Evolutionary conservation across 768 basidiomycete genomes (phyloP).

Genomic region (Holtermanniella nyarrowii): DNA sequence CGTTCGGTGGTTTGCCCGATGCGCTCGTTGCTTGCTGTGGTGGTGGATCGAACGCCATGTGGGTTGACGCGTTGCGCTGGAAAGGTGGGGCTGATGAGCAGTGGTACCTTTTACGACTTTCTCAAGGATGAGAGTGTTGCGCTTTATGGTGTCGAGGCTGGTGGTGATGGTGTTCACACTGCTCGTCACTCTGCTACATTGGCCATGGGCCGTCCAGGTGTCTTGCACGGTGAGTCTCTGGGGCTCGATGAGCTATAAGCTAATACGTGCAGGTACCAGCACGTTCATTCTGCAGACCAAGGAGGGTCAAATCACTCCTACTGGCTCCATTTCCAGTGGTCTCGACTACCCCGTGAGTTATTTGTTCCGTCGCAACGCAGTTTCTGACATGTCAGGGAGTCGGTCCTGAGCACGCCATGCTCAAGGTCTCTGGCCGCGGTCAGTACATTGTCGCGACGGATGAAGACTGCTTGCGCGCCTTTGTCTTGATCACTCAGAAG

Average conservation of each 20-base stretch:
- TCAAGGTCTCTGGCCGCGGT: constrained; percentile 87
- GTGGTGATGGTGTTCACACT: constrained; percentile 89
- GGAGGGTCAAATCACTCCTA: constrained; percentile 89
- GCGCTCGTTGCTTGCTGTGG: constrained; percentile 94
- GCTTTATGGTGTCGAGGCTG: constrained; percentile 90
- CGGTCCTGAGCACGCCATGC: constrained; percentile 94
- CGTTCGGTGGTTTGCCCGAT: constrained; percentile 77
- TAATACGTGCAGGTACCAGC: constrained; percentile 37
- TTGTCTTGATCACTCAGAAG: constrained; percentile 77
- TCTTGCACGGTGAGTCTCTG: constrained; percentile 65
- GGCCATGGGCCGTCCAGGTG: constrained; percentile 79
- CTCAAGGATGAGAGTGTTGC: constrained; percentile 76
- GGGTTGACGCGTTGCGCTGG: too few relatives aligned
- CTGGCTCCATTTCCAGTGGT: constrained; percentile 92
- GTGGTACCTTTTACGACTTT: constrained; percentile 91
- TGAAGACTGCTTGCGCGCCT: constrained; percentile 83
- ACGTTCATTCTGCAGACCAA: constrained; percentile 87
- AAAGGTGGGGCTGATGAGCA: background rate
- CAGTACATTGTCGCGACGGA: constrained; percentile 91
- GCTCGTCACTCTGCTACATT: constrained; percentile 86
- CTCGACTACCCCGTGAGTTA: constrained; percentile 57
- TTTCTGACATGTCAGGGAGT: constrained; percentile 53
- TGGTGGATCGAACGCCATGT: constrained; percentile 90
- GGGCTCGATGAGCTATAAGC: constrained; percentile 42
- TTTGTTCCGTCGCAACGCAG: background rate